Evolutionary conservation across 2,329 filamentous ascomycete genomes (phyloP).

Genomic region (Epichloe hybrida): DNA sequence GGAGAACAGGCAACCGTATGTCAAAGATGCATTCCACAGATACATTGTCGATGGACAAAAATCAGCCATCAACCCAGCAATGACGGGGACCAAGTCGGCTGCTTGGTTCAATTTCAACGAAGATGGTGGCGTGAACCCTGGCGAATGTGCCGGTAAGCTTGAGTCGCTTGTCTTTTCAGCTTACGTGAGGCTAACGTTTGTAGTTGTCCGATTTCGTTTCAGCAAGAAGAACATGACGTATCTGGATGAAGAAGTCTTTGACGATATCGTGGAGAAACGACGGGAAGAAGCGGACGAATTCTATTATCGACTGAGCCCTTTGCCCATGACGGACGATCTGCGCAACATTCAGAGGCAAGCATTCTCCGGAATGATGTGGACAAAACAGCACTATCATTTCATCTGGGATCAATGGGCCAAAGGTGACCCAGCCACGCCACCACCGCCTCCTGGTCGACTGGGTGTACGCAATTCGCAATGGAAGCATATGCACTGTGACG

Average conservation of each 20-base stretch:
- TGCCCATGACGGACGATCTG: conserved; percentile 86
- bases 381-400: conserved; percentile 92
- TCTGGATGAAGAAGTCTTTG: conserved; percentile 84
- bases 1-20: conserved; percentile 68
- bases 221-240: conserved; percentile 63
- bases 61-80: conserved; percentile 65
- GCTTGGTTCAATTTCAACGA: conserved; percentile 92
- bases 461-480: conserved; percentile 74
- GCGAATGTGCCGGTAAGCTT: conserved; percentile 72
- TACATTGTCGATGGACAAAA: conserved; percentile 74
- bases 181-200: background rate
- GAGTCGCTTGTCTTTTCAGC: background rate
- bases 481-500: conserved; percentile 91
- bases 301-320: conserved; percentile 81
- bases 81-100: conserved; percentile 73
- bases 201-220: conserved; percentile 81
- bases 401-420: conserved; percentile 98
- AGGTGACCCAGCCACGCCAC: conserved; percentile 76
- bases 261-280: conserved; percentile 77
- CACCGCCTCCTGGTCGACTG: conserved; percentile 70
- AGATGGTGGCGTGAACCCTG: conserved; percentile 71
- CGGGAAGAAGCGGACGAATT: conserved; percentile 91
- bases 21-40: conserved; percentile 91
- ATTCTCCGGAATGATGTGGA: conserved; percentile 96
- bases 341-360: conserved; percentile 92